Base-by-base conservation (phyloP, 345 rosid species). In the Aethionema arabicum region DNA sequence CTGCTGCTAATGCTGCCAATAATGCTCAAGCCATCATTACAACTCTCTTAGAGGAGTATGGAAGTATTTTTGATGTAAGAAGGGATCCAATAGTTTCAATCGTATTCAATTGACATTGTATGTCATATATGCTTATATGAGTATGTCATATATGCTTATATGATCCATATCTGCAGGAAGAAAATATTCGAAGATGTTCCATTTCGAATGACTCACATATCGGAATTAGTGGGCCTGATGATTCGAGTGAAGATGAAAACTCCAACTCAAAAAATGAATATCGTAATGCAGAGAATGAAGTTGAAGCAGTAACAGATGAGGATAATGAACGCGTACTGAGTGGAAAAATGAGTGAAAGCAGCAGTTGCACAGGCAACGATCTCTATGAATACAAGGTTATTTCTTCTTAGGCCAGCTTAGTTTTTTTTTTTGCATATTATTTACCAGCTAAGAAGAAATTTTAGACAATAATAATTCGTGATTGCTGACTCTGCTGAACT, bases 1-100 rank as follows among this genome's bases (percentile, higher is more conserved):
- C 99, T 84, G 99, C 99, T 70, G 97, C 99, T 49, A 93, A 80
- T 79, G 97, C 99, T 60, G 99, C 97, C 45, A 87, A 87, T 76
- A 90, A 84, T 63, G 99, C 97, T 41, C 97, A 93, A 74, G 88
- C 87, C 68, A 85, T 90, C 68, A 76, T 90, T 61, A 77, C 92
- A 37, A 81, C 84, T 16, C 92, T 93, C 62, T 53, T 93, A 65
- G 99, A 93, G 82, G 97, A 93, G 74, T 87, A 87, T 62, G 87
- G 77, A 46, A 90, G 78, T 67, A 74, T 93, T 51, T 93, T 93
- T 64, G 90, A 87, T 75, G 99, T 93, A 83, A 85, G 96, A 79
- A 61, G 21, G 66, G 32, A 40, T 52, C 66, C 46, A 32, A 39
- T 52, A 35, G 49, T 66, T 59, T 45, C 63, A 16, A 35, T 39